Percentiles rank a stretch among this genome's conserved stretches.
Conservation (phyloP, 2,329 filamentous ascomycete genomes). For the Ceratocystis smalleyi region DNA sequence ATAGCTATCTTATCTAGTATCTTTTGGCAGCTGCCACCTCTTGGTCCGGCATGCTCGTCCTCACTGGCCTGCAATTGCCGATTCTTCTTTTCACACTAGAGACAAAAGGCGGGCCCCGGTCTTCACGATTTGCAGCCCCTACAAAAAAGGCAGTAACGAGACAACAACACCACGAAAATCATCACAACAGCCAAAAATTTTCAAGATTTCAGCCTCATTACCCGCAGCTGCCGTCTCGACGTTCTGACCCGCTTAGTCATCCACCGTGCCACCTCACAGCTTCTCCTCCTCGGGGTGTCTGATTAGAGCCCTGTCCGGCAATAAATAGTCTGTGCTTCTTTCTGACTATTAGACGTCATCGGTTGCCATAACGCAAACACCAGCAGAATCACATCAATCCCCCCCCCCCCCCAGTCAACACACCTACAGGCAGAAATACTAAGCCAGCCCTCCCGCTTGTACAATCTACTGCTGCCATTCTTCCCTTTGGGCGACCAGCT, state of each 20-base stretch:
- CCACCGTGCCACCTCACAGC: neutral
- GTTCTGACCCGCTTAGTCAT: neutral
- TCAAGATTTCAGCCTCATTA: neutral
- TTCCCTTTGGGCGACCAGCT: neutral
- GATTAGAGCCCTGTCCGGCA: neutral
- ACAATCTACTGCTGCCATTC: neutral
- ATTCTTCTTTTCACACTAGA: neutral
- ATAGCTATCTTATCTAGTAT: neutral
- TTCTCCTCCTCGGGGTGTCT: neutral
- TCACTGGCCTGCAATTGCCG: neutral
- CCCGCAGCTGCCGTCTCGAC: neutral
- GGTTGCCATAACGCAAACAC: neutral
- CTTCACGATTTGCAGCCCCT: neutral
- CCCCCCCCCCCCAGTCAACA: too few relatives aligned
- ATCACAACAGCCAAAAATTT: neutral
- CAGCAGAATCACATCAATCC: neutral
- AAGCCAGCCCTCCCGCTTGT: neutral
- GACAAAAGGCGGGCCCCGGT: neutral
- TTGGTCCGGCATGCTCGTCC: neutral
- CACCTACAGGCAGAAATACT: neutral
- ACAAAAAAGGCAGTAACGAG: neutral
- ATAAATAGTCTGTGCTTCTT: conserved; percentile 1
- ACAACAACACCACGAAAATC: neutral
- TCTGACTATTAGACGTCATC: neutral
- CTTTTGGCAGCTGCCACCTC: neutral